Evolutionary conservation across 2,329 filamentous ascomycete genomes (phyloP), one percentile per base, ranked within the genome.

Genomic region (Penicillium digitatum): DNA sequence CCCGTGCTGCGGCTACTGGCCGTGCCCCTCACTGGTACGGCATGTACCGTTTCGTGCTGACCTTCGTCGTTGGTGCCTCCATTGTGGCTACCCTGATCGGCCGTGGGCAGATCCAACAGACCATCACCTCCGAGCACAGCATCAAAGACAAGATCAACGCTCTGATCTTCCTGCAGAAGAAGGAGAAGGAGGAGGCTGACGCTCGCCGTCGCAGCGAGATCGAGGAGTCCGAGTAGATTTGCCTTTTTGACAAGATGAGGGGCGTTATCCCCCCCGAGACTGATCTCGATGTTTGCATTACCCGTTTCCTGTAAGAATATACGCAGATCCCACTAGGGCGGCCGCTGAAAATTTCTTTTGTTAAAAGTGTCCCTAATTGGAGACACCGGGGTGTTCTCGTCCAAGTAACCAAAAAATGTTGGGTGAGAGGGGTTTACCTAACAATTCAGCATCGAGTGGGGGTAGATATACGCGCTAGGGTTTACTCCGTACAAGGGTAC

Each of bases 11-110:
- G 9, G 81, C 82, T 48, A 79, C 80, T 38, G 92, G 91, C 62
- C 94, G 89, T 87, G 86, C 87, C 3, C 92, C 92, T 24, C 70
- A 79, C 35, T 96, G 92, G 92, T 96, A 96, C 72, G 82, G 81
- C 56, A 88, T 86, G 47, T 96, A 96, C 78, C 89, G 93, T 32
- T 96, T 96, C 74, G 87, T 95, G 9, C 80, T 96, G 64, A 96
- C 93, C 2, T 93, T 92, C 71, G 82, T 96, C 57, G 92, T 96
- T 27, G 92, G 93, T 37, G 79, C 84, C 40, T 87, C 88, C 59
- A 93, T 96, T 63, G 85, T 94, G 39, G 77, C 90, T 63, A 93
- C 84, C 60, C 78, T 96, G 62, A 82, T 96, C 59, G 90, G 90
- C 38, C 85, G 92, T 58, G 88, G 91, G 66, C 87, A 92, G 76